phyloP scores from a whole-genome alignment of 768 basidiomycete genomes.

The Rubroboletus satanas region DNA sequence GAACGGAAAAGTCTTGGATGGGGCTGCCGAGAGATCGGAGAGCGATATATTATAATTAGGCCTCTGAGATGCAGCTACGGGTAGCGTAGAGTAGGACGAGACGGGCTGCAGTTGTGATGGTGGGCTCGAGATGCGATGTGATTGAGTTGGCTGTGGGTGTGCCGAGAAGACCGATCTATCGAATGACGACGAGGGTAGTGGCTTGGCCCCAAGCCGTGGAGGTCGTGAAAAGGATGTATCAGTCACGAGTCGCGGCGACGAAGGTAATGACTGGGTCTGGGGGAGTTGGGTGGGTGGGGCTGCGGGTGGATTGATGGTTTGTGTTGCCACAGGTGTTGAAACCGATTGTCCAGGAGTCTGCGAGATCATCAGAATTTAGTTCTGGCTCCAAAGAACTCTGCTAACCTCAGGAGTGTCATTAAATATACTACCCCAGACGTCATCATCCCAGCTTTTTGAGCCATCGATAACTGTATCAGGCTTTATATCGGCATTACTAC shows the following conservation, averaged over 20 bases:
- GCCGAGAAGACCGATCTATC: slow-evolving; percentile 28
- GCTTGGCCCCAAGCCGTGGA: slow-evolving; percentile 39
- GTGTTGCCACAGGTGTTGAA: slow-evolving; percentile 13
- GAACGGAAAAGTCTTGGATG: slow-evolving; percentile 14
- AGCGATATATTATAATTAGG: slow-evolving; percentile 62
- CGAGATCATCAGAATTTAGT: slow-evolving; percentile 1
- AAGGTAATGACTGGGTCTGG: slow-evolving; percentile 37
- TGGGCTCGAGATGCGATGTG: slow-evolving; percentile 18
- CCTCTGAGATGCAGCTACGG: slow-evolving; percentile 23
- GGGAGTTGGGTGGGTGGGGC: slow-evolving; percentile 2
- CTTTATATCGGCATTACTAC: slow-evolving; percentile 45
- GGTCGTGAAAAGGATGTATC: slow-evolving; percentile 33
- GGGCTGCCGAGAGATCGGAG: slow-evolving; percentile 25
- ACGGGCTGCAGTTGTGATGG: slow-evolving; percentile 19
- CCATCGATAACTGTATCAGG: slow-evolving; percentile 39
- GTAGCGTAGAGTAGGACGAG: slow-evolving; percentile 8
- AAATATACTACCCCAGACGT: slow-evolving; percentile 82
- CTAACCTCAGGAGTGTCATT: slow-evolving; percentile 36
- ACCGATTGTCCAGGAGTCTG: slow-evolving; percentile 17
- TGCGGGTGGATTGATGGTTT: slow-evolving; percentile 14
- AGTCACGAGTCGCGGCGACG: slow-evolving; percentile 34
- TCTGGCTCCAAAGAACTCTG: background rate
- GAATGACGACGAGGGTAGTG: slow-evolving; percentile 35
- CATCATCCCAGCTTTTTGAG: slow-evolving; percentile 66
- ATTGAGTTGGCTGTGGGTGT: slow-evolving; percentile 21